Percentiles rank a stretch among this genome's conserved stretches.
Conservation (phyloP, 1,139 yeast genomes). For the Sugiyamaella neomexicana region DNA sequence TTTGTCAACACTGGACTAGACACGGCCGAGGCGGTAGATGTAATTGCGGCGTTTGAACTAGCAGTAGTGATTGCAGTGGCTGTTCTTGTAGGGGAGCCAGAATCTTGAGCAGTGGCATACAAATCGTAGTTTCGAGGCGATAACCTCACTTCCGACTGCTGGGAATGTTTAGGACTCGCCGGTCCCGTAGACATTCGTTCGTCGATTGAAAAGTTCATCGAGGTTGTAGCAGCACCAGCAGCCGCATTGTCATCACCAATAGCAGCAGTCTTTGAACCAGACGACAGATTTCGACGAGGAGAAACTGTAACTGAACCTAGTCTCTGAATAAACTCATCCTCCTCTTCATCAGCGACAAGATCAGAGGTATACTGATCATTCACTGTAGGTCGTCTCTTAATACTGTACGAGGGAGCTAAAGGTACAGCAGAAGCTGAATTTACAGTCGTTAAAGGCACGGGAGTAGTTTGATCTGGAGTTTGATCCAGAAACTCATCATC, state of each 20-base stretch:
- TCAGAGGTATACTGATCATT: not conserved
- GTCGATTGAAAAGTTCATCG: slow-evolving; percentile 8
- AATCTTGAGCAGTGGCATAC: slow-evolving; percentile 15
- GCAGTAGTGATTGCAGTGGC: slow-evolving; percentile 6
- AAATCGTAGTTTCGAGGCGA: slow-evolving; percentile 21
- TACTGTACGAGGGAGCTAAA: not conserved
- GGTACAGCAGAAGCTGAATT: not conserved
- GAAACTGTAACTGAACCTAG: slow-evolving; percentile 3
- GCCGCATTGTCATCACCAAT: too few species aligned
- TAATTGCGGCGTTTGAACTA: not conserved
- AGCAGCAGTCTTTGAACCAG: not conserved
- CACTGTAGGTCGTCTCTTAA: not conserved
- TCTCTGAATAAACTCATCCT: slow-evolving; percentile 1
- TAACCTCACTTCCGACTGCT: slow-evolving; percentile 12
- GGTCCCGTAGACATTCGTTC: slow-evolving; percentile 6
- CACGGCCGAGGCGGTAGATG: slow-evolving; percentile 5
- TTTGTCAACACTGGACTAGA: slow-evolving; percentile 4
- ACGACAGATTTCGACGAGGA: slow-evolving; percentile 9
- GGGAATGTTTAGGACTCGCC: slow-evolving; percentile 9
- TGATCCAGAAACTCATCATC: not conserved
- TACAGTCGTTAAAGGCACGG: not conserved
- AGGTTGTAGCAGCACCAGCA: not conserved
- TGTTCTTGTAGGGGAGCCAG: not conserved
- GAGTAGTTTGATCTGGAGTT: not conserved
- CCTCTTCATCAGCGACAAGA: not conserved